Evolutionary conservation across 805 yeast species (phyloP), one percentile per base, ranked within the genome.

Genomic region (Candida stauntonica): DNA sequence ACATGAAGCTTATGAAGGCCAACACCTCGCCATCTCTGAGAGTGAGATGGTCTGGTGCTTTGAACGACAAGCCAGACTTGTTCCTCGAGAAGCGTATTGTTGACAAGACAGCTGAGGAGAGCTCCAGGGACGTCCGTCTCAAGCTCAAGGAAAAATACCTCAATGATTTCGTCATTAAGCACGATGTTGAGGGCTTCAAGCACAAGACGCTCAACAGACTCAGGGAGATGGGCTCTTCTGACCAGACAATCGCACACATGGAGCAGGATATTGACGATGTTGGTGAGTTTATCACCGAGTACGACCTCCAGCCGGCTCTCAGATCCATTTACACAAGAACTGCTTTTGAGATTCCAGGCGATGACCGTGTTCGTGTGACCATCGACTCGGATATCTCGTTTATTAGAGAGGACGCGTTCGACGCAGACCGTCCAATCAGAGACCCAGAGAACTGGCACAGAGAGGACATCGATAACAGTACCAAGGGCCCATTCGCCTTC

Each of bases 311-410:
- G 62, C 99, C 99, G 12, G 77, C 86, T 27, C 64, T 93, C 58
- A 79, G 98, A 66, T 76, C 96, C 9, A 76, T 81, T 26, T 87
- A 86, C 66, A 85, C 87, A 29, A 75, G 98, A 62, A 86, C 96
- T 5, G 98, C 98, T 3, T 91, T 93, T 70, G 97, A 91, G 69
- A 91, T 91, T 52, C 99, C 99, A 3, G 97, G 97, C 42, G 98
- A 93, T 60, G 94, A 89, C 60, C 77, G 91, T 55, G 82, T 89
- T 27, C 79, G 98, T 59, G 80, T 93, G 44, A 81, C 86, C 31
- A 86, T 91, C 47, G 98, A 91, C 63, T 82, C 94, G 13, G 93
- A 93, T 59, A 77, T 93, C 40, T 57, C 81, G 36, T 89, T 86
- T 57, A 81, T 91, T 45, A 77, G 98, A 52, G 99, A 91, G 60